Conservation (phyloP, 2,329 filamentous ascomycete genomes). For the Fusarium sp. region DNA sequence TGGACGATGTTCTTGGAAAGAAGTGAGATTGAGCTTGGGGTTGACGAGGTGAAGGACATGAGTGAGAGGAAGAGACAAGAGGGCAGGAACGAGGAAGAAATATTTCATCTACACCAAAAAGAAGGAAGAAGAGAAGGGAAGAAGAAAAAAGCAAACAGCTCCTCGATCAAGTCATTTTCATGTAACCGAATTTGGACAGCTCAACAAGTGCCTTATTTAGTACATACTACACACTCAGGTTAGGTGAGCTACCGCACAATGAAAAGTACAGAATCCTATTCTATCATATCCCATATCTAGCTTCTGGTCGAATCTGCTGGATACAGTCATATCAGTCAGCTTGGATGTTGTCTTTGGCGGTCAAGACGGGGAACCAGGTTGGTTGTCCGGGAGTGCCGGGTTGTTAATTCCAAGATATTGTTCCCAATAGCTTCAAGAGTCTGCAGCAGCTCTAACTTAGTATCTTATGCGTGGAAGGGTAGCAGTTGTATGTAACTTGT, state of each 20-base stretch:
- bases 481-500: not conserved
- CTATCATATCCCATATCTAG: not conserved
- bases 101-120: not conserved
- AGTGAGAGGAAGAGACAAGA: not conserved
- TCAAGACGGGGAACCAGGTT: slow-evolving; percentile 31
- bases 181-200: slow-evolving; percentile 34
- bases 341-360: slow-evolving; percentile 27
- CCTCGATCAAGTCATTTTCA: slow-evolving; percentile 31
- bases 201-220: slow-evolving; percentile 22
- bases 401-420: slow-evolving; percentile 16
- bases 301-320: not conserved
- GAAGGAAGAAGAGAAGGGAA: not conserved
- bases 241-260: not conserved
- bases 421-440: slow-evolving; percentile 7
- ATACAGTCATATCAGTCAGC: not conserved
- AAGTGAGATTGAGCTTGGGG: slow-evolving; percentile 9
- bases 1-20: slow-evolving; percentile 5
- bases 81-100: slow-evolving; percentile 9
- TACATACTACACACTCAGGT: not conserved
- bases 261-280: not conserved
- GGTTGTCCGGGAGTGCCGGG: slow-evolving; percentile 13
- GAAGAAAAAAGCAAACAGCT: slow-evolving; percentile 9
- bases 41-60: slow-evolving; percentile 30
- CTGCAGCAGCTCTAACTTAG: slow-evolving; percentile 1
- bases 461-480: not conserved